Percentiles rank a stretch among this genome's conserved stretches.
Evolutionary conservation across 345 rosid genomes (phyloP).

Genomic region (Camelina neglecta): DNA sequence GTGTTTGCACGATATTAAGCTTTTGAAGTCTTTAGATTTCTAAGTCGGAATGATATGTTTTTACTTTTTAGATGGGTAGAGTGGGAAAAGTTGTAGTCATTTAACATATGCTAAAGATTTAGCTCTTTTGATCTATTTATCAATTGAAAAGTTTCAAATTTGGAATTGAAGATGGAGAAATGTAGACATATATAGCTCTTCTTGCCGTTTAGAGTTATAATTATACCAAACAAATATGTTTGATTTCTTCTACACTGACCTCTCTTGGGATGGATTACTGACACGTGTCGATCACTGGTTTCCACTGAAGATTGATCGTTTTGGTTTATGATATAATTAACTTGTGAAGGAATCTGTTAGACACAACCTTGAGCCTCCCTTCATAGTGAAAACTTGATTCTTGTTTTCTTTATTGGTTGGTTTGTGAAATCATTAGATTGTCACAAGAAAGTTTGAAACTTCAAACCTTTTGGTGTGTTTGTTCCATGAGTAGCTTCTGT

Average conservation of each 20-base stretch:
- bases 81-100: background rate
- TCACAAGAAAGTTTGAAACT: constrained; percentile 18
- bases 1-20: constrained; percentile 16
- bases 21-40: constrained; percentile 17
- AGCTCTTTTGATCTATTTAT: constrained; percentile 19
- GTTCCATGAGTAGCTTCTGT: background rate
- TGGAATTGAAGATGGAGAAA: constrained; percentile 12
- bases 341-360: constrained; percentile 21
- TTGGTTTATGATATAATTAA: constrained; percentile 1
- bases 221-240: background rate
- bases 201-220: background rate
- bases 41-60: constrained; percentile 7
- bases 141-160: background rate
- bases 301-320: background rate
- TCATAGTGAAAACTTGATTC: background rate
- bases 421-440: background rate
- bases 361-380: constrained; percentile 5
- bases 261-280: constrained; percentile 12
- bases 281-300: constrained; percentile 18
- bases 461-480: constrained; percentile 21
- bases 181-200: constrained; percentile 19
- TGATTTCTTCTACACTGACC: background rate
- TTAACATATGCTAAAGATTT: constrained; percentile 12
- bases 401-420: constrained; percentile 17
- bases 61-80: constrained; percentile 16